Base-by-base conservation (phyloP, 805 yeast genomes). In the Starmerella stellata region DNA sequence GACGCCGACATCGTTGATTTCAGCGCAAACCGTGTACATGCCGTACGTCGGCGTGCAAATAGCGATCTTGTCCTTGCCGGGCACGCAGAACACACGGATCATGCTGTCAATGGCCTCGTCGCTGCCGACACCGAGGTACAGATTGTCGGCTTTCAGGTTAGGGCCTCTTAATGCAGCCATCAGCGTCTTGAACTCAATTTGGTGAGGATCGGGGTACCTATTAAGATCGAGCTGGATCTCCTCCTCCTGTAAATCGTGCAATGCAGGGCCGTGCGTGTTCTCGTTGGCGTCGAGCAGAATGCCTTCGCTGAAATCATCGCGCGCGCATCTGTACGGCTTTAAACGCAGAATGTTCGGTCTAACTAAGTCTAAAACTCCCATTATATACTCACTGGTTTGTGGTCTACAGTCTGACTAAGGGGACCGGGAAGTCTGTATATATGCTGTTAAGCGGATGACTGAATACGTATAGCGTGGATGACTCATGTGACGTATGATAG, bases 131-230 rank as follows among this genome's bases (percentile, higher is more conserved):
- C 98, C 98, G 25, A 90, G 66, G 54, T 92, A 83, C 24, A 90
- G 52, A 58, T 90, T 90, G 5, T 65, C 77, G 0, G 78, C 70
- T 1, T 62, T 59, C 44, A 80, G 54, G 3, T 54, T 64, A 2
- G 54, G 44, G 55, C 81, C 83, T 46, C 98, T 69, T 53, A 77
- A 77, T 30, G 71, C 63, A 36, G 79, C 72, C 36, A 87, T 64
- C 46, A 74, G 74, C 44, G 69, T 61, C 55, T 90, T 90, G 50
- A 90, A 66, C 25, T 66, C 75, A 5, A 69, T 42, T 53, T 87
- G 96, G 60, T 90, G 95, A 8, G 98, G 98, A 52, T 90, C 98
- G 15, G 98, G 98, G 56, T 90, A 90, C 52, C 98, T 68, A 63
- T 90, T 76, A 49, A 90, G 70, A 36, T 74, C 76, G 46, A 72